These are phyloP conservation scores for Oryza officinalis DNA, from an alignment of 176 grass and related monocot species.

Conservation along the genomic window DNA sequence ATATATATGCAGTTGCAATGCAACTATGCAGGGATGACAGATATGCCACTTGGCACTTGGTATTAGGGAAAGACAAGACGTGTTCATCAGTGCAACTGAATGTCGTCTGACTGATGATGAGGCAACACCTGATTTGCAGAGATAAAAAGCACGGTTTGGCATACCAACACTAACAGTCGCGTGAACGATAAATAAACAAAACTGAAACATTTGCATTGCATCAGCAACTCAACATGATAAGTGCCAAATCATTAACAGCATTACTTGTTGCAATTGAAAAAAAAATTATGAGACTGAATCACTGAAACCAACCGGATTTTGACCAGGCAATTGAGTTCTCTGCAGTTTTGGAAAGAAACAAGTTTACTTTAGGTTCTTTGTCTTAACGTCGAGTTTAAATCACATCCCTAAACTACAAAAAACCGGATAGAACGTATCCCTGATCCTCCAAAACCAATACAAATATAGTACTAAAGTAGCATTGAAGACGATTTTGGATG, in stretches of 20 bases:
- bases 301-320: background rate
- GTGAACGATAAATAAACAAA: background rate
- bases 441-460: too few relatives aligned
- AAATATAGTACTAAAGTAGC: too few relatives aligned
- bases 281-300: background rate
- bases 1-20: background rate
- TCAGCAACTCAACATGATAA: background rate
- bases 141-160: background rate
- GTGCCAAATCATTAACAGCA: background rate
- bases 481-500: too few relatives aligned
- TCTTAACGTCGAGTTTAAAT: too few relatives aligned
- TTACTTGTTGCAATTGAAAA: background rate
- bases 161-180: background rate
- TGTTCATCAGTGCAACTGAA: constrained; percentile 18
- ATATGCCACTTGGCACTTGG: background rate
- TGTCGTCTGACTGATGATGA: background rate
- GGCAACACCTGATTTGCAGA: constrained; percentile 24
- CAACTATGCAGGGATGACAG: background rate
- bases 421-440: too few relatives aligned
- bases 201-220: background rate
- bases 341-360: background rate
- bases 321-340: background rate
- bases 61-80: background rate
- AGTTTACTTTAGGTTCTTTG: too few relatives aligned
- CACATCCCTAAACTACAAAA: too few relatives aligned